phyloP scores from a whole-genome alignment of 257 asterid species.

The Eustoma russellianum region DNA sequence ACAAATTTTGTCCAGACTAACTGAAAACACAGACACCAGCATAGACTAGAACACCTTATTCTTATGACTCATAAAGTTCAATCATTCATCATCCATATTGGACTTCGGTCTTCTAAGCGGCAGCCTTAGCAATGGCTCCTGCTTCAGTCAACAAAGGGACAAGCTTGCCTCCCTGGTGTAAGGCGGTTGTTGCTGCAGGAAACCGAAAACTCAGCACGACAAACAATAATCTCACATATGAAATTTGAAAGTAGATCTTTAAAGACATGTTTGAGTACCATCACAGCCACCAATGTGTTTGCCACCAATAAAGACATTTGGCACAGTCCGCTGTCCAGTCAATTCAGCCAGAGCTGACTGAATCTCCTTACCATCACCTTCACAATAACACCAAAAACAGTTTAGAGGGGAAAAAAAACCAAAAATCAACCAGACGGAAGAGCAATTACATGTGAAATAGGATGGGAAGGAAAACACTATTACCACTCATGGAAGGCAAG shows the following conservation, averaged over 20 bases:
- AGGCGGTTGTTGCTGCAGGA: constrained; percentile 54
- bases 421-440: too few species aligned
- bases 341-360: constrained; percentile 63
- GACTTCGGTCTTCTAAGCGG: constrained; percentile 25
- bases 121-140: constrained; percentile 49
- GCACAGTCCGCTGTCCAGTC: constrained; percentile 83
- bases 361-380: constrained; percentile 75
- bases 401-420: constrained; percentile 27
- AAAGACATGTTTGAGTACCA: constrained; percentile 18
- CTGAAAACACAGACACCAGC: neutral
- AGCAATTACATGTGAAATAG: too few species aligned
- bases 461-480: too few species aligned
- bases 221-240: too few species aligned
- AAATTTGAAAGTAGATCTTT: too few species aligned
- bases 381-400: constrained; percentile 1
- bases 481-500: too few species aligned
- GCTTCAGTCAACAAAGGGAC: constrained; percentile 72
- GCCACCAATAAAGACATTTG: constrained; percentile 79
- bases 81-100: neutral
- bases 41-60: neutral
- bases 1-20: neutral
- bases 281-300: constrained; percentile 95
- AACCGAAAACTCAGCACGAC: neutral
- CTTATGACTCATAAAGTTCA: neutral
- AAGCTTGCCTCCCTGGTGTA: constrained; percentile 64